These are phyloP conservation scores for Heterobasidion annosum DNA, from an alignment of 1,284 basidiomycete genomes.

Conservation along the genomic window DNA sequence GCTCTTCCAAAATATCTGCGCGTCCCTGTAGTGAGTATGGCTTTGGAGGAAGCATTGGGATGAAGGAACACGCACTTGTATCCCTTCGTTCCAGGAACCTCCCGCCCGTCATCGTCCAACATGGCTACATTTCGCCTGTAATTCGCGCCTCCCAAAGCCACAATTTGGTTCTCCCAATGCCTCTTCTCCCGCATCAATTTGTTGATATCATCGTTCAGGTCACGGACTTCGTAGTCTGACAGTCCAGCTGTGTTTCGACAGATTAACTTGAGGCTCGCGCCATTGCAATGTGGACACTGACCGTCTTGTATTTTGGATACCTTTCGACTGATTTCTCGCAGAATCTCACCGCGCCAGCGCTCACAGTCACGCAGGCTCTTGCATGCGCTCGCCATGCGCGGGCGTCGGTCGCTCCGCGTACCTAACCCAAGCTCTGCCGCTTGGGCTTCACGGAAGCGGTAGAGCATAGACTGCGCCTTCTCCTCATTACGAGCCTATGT, in stretches of 20 bases:
- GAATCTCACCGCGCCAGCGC: conserved; percentile 90
- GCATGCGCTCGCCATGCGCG: conserved; percentile 84
- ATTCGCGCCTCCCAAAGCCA: conserved; percentile 92
- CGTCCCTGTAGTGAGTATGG: neutral
- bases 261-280: conserved; percentile 3
- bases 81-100: conserved; percentile 94
- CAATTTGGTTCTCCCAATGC: conserved; percentile 97
- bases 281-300: conserved; percentile 29
- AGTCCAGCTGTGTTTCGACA: conserved; percentile 56
- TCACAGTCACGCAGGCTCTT: conserved; percentile 92
- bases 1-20: conserved; percentile 93
- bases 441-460: conserved; percentile 96
- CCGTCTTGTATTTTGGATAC: conserved; percentile 97
- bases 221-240: conserved; percentile 94
- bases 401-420: conserved; percentile 73
- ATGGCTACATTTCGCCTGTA: conserved; percentile 88
- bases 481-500: conserved; percentile 90
- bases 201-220: conserved; percentile 98
- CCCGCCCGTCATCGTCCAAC: conserved; percentile 89
- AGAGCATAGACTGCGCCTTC: conserved; percentile 97
- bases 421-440: conserved; percentile 90
- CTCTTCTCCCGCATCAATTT: conserved; percentile 90
- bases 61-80: conserved; percentile 71
- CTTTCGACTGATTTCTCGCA: conserved; percentile 92
- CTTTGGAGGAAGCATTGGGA: neutral